Base-by-base conservation (phyloP, 495 filamentous ascomycete genomes). In the Lasiosphaeriaceae sp. region DNA sequence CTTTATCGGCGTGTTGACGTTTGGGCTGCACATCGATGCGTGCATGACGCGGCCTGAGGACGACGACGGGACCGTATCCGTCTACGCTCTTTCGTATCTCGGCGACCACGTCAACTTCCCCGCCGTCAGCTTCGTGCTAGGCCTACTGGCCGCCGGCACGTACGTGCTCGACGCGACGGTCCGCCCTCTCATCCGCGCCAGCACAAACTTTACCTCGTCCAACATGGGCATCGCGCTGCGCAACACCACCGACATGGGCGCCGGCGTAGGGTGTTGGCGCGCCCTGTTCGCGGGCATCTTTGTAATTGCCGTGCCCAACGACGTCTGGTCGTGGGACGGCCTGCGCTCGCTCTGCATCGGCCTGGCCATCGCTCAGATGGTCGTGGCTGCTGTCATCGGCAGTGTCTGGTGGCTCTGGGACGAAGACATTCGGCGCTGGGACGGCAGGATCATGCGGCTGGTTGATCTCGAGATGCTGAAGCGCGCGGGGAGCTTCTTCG, bases 401-500 rank as follows among this genome's bases (percentile, higher is more conserved):
- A 62, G 39, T 2, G 63, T 70, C 11, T 76, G 74, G 63, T 75
- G 72, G 67, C 56, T 72, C 24, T 71, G 59, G 50, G 73, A 65
- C 11, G 69, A 76, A 64, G 51, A 61, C 34, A 55, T 78, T 1
- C 52, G 67, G 51, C 34, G 66, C 23, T 61, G 71, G 45, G 75
- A 79, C 57, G 77, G 74, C 5, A 34, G 59, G 56, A 65, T 75
- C 2, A 73, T 79, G 74, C 62, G 69, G 14, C 58, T 75, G 20
- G 73, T 71, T 16, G 69, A 75, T 47, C 57, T 77, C 61, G 66
- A 69, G 7, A 67, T 69, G 39, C 24, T 74, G 45, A 74, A 72
- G 65, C 64, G 66, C 48, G 62, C 50, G 12, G 72, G 64, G 41
- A 77, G 74, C 45, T 77, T 76, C 53, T 79, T 79, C 57, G 75